These are phyloP conservation scores for Coix lacrymajobi DNA, from an alignment of 176 grass and related monocot genomes.

Conservation along the genomic window DNA sequence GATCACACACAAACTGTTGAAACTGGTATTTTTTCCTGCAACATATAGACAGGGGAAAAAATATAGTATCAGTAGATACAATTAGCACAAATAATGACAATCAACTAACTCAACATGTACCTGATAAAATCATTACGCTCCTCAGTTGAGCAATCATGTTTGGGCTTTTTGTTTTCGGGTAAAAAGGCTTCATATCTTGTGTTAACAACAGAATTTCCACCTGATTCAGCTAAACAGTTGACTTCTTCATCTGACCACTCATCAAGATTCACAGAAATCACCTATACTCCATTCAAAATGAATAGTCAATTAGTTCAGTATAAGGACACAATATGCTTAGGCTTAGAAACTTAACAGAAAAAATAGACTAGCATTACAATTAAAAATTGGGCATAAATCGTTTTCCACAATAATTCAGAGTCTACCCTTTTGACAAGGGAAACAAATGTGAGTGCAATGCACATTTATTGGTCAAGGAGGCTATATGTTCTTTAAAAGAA, in stretches of 20 bases:
- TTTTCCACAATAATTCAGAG: neutral
- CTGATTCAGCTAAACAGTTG: constrained; percentile 51
- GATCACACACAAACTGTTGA: constrained; percentile 69
- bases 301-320: neutral
- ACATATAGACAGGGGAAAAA: neutral
- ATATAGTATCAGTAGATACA: neutral
- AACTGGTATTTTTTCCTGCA: constrained; percentile 94
- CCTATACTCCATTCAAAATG: constrained; percentile 24
- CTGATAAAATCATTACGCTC: constrained; percentile 82
- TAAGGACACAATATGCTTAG: neutral
- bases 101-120: constrained; percentile 18
- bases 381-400: neutral
- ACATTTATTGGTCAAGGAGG: neutral
- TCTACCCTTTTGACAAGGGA: neutral
- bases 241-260: constrained; percentile 95
- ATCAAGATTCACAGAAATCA: constrained; percentile 91
- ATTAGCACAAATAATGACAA: neutral
- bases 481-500: neutral
- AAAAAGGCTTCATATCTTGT: constrained; percentile 80
- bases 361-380: neutral
- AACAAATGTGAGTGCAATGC: neutral
- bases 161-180: constrained; percentile 66
- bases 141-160: constrained; percentile 60
- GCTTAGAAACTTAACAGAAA: neutral
- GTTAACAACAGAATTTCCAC: constrained; percentile 81